Conservation (phyloP, 805 yeast genomes). For the Starmerella kuoi region DNA sequence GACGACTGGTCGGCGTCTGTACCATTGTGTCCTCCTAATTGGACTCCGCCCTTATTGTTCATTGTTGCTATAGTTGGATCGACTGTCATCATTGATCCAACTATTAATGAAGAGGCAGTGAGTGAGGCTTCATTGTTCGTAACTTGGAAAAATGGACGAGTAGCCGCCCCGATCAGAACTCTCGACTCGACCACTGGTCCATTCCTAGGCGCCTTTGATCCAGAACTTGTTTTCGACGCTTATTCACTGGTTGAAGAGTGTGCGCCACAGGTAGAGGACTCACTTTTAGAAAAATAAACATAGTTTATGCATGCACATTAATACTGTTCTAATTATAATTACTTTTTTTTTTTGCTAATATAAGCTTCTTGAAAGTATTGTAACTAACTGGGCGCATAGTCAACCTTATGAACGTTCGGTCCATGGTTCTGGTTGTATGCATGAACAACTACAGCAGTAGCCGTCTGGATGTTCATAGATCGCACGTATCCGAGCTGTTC, state of each 20-base stretch:
- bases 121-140: slow-evolving; percentile 70
- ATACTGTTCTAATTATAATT: background rate
- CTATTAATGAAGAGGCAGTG: slow-evolving; percentile 77
- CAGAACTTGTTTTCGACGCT: slow-evolving; percentile 36
- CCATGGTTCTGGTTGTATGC: slow-evolving; percentile 43
- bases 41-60: slow-evolving; percentile 65
- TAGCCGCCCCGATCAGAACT: slow-evolving; percentile 62
- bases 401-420: background rate
- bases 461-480: slow-evolving; percentile 95
- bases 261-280: slow-evolving; percentile 43
- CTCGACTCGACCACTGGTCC: slow-evolving; percentile 43
- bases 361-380: no score
- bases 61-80: slow-evolving; percentile 65
- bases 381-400: no score
- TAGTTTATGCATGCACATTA: background rate
- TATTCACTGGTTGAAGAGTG: slow-evolving; percentile 46
- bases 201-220: slow-evolving; percentile 38
- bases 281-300: slow-evolving; percentile 11
- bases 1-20: slow-evolving; percentile 68
- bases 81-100: slow-evolving; percentile 63
- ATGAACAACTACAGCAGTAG: slow-evolving; percentile 87
- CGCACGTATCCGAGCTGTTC: slow-evolving; percentile 85
- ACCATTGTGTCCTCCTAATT: slow-evolving; percentile 32
- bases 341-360: no score
- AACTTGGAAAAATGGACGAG: slow-evolving; percentile 56